Conservation (phyloP, 169 alveolate genomes). For the Toxoplasma gondii region DNA sequence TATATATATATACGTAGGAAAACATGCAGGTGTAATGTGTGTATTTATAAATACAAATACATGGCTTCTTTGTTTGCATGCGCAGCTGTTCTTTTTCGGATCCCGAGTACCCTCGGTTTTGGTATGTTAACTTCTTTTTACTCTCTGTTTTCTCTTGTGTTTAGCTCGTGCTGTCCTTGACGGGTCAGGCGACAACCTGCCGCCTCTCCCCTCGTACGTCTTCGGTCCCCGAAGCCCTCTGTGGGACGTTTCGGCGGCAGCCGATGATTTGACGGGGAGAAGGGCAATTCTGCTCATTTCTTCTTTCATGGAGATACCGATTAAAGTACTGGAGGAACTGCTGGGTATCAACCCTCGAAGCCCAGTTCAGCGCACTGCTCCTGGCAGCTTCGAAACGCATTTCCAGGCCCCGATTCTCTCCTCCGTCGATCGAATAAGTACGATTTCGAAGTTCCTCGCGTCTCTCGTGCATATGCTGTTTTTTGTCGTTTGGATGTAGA, state of each 20-base stretch:
- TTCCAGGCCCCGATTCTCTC: not conserved
- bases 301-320: not conserved
- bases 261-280: not conserved
- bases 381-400: not conserved
- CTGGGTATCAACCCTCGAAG: not conserved
- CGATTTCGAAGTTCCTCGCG: not conserved
- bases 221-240: constrained; percentile 1
- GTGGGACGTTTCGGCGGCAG: not conserved
- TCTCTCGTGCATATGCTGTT: too few species aligned
- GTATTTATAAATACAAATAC: too few species aligned
- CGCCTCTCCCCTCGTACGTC: not conserved
- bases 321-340: not conserved
- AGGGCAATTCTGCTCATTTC: not conserved
- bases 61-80: too few species aligned
- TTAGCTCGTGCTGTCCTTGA: not conserved
- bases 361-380: not conserved
- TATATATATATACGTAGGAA: too few species aligned
- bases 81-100: too few species aligned
- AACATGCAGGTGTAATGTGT: too few species aligned
- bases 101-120: too few species aligned
- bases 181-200: not conserved
- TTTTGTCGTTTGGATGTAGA: too few species aligned
- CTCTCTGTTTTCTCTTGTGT: not conserved
- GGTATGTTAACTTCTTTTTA: too few species aligned
- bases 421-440: not conserved